phyloP scores from a whole-genome alignment of 129 eudicot genomes.

The Artemisia argyi region DNA sequence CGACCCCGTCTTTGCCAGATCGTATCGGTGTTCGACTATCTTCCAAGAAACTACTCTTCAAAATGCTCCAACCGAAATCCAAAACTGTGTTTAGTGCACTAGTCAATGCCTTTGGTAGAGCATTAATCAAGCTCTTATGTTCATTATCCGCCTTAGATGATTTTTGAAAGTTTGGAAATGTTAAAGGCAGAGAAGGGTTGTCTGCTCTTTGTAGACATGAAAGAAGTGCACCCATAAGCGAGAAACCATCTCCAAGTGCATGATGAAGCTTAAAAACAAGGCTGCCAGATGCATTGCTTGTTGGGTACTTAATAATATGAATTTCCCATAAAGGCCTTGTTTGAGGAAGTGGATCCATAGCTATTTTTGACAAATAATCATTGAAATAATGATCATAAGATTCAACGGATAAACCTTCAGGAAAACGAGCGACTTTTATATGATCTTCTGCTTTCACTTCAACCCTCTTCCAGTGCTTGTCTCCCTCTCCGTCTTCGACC shows the following conservation, averaged over 20 bases:
- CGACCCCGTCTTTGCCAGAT: constrained; percentile 65
- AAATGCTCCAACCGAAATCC: constrained; percentile 63
- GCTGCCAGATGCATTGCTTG: constrained; percentile 60
- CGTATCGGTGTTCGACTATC: constrained; percentile 62
- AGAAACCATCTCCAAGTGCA: constrained; percentile 72
- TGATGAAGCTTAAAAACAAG: constrained; percentile 63
- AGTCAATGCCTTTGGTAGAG: constrained; percentile 21
- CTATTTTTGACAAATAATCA: constrained; percentile 45
- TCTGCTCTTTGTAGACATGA: constrained; percentile 63
- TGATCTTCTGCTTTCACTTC: constrained; percentile 56
- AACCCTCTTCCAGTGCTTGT: constrained; percentile 61
- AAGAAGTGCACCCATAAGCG: constrained; percentile 77
- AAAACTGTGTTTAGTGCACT: constrained; percentile 31
- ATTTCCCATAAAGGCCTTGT: constrained; percentile 58
- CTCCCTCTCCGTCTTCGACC: constrained; percentile 46
- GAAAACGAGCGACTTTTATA: constrained; percentile 41
- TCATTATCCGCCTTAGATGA: constrained; percentile 11
- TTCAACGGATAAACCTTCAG: constrained; percentile 34
- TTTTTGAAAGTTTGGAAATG: constrained; percentile 48
- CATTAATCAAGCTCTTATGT: constrained; percentile 20
- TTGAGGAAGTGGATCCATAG: constrained; percentile 46
- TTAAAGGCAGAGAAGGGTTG: constrained; percentile 53
- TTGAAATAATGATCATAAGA: constrained; percentile 41
- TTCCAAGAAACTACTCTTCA: constrained; percentile 58
- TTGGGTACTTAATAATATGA: constrained; percentile 56